Base-by-base conservation (phyloP, 31 red algal species). In the Odonthalia washingtoniensis region DNA sequence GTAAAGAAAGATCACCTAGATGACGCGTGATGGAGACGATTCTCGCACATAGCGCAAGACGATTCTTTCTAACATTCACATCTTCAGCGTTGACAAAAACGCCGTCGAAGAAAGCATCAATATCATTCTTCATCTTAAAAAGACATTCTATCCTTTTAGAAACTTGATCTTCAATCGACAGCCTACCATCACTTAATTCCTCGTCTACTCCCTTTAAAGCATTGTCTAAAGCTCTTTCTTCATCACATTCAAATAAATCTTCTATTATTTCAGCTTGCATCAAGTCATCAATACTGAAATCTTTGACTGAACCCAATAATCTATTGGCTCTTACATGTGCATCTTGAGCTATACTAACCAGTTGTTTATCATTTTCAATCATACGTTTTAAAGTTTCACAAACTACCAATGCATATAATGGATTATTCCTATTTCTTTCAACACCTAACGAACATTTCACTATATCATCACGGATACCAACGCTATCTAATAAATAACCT, bases 11-110 rank as follows among this genome's bases (percentile, higher is more conserved):
- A 74, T 99, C 97, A 34, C 94, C 53, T 38, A 77, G 37, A 18
- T 80, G 73, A 17, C 26, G 4, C 39, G 87, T 78, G 27, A 99
- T 72, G 14, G 33, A 52, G 0, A 84, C 82, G 70, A 99, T 86
- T 70, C 77, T 83, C 44, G 86, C 84, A 80, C 87, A 96, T 17
- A 99, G 73, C 14, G 67, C 69, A 3, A 99, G 61, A 26, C 97
- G 91, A 67, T 96, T 96, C 35, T 42, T 74, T 42, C 97, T 73
- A 30, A 96, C 49, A 1, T 30, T 45, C 70, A 85, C 36, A 33
- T 99, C 89, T 2, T 96, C 91, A 35, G 81, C 87, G 66, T 95
- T 92, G 3, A 99, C 97, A 66, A 96, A 90, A 17, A 99, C 97
- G 68, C 69, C 32, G 31, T 99, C 97, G 64, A 96, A 94, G 83